phyloP scores from a whole-genome alignment of 2,329 filamentous ascomycete genomes.

The Ramularia endophylla region DNA sequence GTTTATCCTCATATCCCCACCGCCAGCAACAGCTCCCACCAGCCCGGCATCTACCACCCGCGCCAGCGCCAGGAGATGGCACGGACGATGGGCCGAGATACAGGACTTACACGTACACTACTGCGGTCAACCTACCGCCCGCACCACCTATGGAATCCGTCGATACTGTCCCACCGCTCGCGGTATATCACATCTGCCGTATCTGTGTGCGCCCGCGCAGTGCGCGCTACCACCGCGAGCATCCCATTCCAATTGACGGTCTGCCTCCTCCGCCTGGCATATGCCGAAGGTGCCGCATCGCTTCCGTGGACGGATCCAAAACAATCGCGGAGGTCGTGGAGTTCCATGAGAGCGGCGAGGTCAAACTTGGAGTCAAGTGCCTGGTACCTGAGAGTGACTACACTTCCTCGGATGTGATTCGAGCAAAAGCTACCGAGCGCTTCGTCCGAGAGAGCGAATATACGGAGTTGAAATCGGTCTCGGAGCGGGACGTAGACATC shows the following conservation, averaged over 20 bases:
- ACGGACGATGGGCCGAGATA: constrained; percentile 2
- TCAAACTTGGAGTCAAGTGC: constrained; percentile 23
- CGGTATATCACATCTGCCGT: constrained; percentile 31
- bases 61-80: constrained; percentile 1
- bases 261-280: constrained; percentile 28
- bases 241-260: constrained; percentile 28
- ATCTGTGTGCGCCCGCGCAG: constrained; percentile 30
- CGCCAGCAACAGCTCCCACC: not conserved
- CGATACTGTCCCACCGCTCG: constrained; percentile 23
- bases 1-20: too few species aligned
- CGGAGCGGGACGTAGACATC: constrained; percentile 7
- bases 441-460: constrained; percentile 18
- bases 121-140: not conserved
- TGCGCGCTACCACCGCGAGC: constrained; percentile 28
- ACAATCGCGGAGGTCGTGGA: constrained; percentile 14
- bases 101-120: too few species aligned
- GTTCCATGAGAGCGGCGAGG: constrained; percentile 21
- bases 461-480: constrained; percentile 15
- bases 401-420: constrained; percentile 14
- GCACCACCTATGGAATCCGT: not conserved
- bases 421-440: constrained; percentile 9
- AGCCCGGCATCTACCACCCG: not conserved
- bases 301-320: constrained; percentile 18
- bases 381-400: constrained; percentile 21
- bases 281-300: constrained; percentile 29